Percentiles rank a stretch among this genome's conserved stretches.
phyloP scores from a whole-genome alignment of 2,329 filamentous ascomycete genomes.

The Orbilia brochopaga region DNA sequence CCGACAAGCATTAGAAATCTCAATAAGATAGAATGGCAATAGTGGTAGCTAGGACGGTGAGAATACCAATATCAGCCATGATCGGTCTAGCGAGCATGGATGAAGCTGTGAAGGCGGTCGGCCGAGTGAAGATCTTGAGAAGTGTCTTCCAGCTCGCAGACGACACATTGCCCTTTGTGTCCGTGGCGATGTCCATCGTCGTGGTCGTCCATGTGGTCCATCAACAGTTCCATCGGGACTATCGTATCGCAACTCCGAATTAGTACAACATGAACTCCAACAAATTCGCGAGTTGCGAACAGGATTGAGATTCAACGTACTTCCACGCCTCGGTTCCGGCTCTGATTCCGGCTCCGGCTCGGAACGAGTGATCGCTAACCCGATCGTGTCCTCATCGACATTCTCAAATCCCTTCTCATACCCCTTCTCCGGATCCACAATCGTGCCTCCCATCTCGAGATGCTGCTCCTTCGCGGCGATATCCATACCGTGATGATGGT shows the following conservation, averaged over 20 bases:
- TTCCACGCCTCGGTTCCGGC: background rate
- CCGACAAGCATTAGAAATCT: no score
- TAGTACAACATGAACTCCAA: no score
- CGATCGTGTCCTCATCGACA: background rate
- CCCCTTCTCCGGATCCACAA: background rate
- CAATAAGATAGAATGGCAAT: no score
- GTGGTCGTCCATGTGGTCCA: background rate
- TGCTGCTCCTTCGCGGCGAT: background rate
- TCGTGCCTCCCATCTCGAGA: background rate
- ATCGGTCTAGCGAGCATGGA: background rate
- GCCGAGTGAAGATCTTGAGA: no score
- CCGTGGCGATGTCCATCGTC: background rate
- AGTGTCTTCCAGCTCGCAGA: constrained; percentile 23
- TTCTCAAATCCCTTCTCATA: background rate
- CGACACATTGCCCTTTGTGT: background rate
- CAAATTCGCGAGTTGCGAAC: no score
- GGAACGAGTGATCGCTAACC: background rate
- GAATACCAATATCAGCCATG: background rate
- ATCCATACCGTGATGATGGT: background rate
- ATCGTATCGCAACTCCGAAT: no score
- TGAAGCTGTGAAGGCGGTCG: constrained; percentile 18
- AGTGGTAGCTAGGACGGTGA: background rate
- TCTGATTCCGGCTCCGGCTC: background rate
- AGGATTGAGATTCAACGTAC: background rate
- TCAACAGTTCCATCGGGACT: no score